phyloP scores from a whole-genome alignment of 768 basidiomycete genomes.

The Leccinellum rugosiceps region DNA sequence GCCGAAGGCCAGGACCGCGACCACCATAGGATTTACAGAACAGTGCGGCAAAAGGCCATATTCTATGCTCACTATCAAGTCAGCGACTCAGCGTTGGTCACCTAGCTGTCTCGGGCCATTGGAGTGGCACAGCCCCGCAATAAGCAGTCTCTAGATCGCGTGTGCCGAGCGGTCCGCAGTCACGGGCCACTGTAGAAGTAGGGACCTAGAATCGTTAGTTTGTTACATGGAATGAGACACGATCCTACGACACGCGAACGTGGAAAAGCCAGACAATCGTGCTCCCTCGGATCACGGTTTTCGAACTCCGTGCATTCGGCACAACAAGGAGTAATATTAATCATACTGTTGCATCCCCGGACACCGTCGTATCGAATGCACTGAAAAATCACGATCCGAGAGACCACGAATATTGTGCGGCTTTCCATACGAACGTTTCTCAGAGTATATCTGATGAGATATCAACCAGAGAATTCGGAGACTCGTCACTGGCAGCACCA shows the following conservation, averaged over 20 bases:
- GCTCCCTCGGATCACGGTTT: no score
- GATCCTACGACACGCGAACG: neutral
- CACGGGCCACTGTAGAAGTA: neutral
- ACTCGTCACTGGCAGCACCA: no score
- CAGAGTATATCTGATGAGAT: no score
- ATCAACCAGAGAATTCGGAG: no score
- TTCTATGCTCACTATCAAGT: neutral
- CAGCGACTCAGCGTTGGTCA: neutral
- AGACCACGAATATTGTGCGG: no score
- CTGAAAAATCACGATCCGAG: no score
- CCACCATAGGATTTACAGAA: neutral
- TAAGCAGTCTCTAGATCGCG: neutral
- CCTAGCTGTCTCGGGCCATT: neutral
- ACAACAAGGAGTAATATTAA: no score
- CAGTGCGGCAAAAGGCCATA: neutral
- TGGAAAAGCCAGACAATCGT: no score
- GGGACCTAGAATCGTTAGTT: neutral
- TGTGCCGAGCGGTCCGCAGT: neutral
- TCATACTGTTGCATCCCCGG: no score
- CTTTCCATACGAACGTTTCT: no score
- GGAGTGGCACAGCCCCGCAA: neutral
- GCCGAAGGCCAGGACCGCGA: neutral
- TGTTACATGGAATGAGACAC: neutral
- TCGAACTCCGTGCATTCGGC: no score
- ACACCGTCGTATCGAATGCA: no score